Evolutionary conservation across 257 asterid species (phyloP).

Genomic region (Cruciata laevipes): DNA sequence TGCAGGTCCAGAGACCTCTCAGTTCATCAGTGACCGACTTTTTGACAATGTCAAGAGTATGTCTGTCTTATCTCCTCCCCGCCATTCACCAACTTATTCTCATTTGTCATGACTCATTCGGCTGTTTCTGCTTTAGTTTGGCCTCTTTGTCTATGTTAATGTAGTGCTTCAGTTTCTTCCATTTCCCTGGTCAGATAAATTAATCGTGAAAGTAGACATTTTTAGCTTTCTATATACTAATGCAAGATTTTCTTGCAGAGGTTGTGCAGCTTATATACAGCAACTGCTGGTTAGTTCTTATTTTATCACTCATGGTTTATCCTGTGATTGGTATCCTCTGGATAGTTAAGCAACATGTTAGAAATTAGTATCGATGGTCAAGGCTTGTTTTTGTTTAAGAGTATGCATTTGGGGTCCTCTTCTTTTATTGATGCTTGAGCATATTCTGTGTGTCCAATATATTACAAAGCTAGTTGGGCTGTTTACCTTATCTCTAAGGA

Average conservation of each 20-base stretch:
- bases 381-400: conserved; percentile 8
- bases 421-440: conserved; percentile 12
- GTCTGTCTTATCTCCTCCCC: conserved; percentile 12
- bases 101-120: neutral
- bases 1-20: conserved; percentile 80
- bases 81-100: neutral
- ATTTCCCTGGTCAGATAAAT: neutral
- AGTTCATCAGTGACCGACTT: conserved; percentile 48
- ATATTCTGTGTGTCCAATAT: conserved; percentile 13
- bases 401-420: conserved; percentile 11
- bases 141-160: neutral
- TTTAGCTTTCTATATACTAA: neutral
- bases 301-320: conserved; percentile 6
- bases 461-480: conserved; percentile 1
- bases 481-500: conserved; percentile 15
- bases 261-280: conserved; percentile 4
- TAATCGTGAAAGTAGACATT: neutral
- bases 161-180: neutral
- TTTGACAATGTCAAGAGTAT: conserved; percentile 68
- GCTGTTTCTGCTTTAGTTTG: neutral
- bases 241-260: conserved; percentile 7
- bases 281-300: conserved; percentile 15
- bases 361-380: conserved; percentile 11
- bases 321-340: neutral
- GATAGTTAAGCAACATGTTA: conserved; percentile 1